Base-by-base conservation (phyloP, 768 basidiomycete genomes). In the Termitomyces eurrhizus region DNA sequence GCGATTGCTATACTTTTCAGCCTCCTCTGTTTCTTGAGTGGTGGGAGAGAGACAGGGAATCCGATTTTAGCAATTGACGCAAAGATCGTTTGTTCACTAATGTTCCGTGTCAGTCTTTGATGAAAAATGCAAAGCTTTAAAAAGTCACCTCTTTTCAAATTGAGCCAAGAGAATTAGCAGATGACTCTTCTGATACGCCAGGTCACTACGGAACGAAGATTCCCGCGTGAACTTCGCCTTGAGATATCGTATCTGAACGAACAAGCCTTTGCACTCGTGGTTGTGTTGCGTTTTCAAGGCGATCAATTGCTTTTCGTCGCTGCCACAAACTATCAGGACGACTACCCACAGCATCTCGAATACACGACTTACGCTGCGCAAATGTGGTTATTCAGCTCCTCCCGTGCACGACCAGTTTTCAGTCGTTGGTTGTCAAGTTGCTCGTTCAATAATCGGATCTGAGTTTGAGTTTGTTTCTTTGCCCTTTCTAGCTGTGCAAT, bases 211-310 rank as follows among this genome's bases (percentile, higher is more conserved):
- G 78, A 97, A 84, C 0, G 80, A 79, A 11, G 87, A 83, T 75
- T 99, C 97, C 29, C 96, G 83, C 3, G 85, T 89, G 73, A 88
- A 95, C 69, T 93, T 93, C 57, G 90, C 89, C 72, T 98, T 96
- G 65, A 98, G 80, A 73, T 97, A 98, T 45, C 81, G 83, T 60
- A 97, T 93, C 72, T 97, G 93, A 8, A 92, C 84, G 52, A 98
- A 86, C 21, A 98, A 77, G 9, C 93, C 93, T 69, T 94, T 95
- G 77, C 90, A 90, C 70, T 98, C 94, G 63, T 85, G 84, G 63
- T 90, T 92, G 69, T 94, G 92, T 71, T 85, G 87, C 2, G 75
- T 65, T 64, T 81, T 86, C 63, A 92, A 67, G 13, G 77, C 75
- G 3, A 78, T 77, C 5, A 92, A 63, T 67, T 86, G 82, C 16